Base-by-base conservation (phyloP, 257 asterid genomes). In the Buddleja alternifolia region DNA sequence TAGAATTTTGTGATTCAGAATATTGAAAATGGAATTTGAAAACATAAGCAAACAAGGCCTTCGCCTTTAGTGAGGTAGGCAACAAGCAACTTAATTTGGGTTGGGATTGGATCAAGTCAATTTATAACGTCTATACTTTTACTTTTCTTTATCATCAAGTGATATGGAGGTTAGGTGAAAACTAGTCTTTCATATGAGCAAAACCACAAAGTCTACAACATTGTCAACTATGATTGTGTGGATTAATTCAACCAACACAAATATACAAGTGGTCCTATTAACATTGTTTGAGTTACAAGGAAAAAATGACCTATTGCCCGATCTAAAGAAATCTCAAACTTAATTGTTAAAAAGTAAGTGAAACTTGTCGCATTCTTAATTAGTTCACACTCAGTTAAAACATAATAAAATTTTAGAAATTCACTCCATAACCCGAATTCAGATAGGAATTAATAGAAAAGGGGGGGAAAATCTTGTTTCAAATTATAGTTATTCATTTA, bases 51-150 rank as follows among this genome's bases (percentile, higher is more conserved):
- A n/a, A n/a, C n/a, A n/a, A n/a, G n/a, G n/a, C n/a, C n/a, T n/a
- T n/a, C 74, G 23, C 41, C 5, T 23, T 3, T 11, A 54, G 60
- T 42, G 52, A 15, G n/a, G 56, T 17, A 42, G 63, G 21, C 39
- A 36, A 24, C 8, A 64, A 40, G 15, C 53, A 70, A 42, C 3
- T 14, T 63, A 14, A 55, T 40, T 53, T 20, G 16, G 34, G 36
- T 23, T 45, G 37, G 60, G 60, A 60, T 45, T 60, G 68, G 82
- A 70, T 81, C 44, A 16, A 69, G 86, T 84, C 86, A 84, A 76
- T 58, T 62, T 11, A 46, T 67, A 64, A 21, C 76, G 77, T 67
- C 78, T 63, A 46, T 55, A 71, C 25, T 14, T 60, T 66, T 75
- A 60, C 0, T 17, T 67, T 74, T 55, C 72, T 79, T 77, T 75